Evolutionary conservation across 1,284 basidiomycete species (phyloP).

Genomic region (Sanghuangporus weigelae): DNA sequence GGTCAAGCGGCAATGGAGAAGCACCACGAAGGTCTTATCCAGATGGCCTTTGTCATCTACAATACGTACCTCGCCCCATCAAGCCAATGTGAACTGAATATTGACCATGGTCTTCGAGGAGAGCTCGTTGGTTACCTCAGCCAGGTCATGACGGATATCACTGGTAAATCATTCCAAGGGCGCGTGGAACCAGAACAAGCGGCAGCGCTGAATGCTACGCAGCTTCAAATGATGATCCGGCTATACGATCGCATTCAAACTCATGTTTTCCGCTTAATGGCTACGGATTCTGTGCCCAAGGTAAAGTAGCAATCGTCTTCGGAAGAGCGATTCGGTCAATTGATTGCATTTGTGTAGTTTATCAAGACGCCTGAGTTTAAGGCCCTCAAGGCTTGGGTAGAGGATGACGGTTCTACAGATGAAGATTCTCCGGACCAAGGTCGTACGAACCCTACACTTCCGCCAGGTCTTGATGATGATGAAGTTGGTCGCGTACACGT

Average conservation of each 20-base stretch:
- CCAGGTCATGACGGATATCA: slow-evolving; percentile 73
- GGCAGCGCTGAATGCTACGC: slow-evolving; percentile 81
- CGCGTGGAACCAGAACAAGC: slow-evolving; percentile 77
- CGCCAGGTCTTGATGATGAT: slow-evolving; percentile 54
- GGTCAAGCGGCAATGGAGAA: slow-evolving; percentile 92
- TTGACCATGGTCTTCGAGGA: slow-evolving; percentile 93
- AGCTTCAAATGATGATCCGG: slow-evolving; percentile 89
- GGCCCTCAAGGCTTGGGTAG: slow-evolving; percentile 68
- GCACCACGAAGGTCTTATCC: slow-evolving; percentile 93
- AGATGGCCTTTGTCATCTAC: slow-evolving; percentile 92
- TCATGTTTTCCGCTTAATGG: slow-evolving; percentile 96
- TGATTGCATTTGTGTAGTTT: slow-evolving; percentile 45
- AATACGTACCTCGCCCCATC: slow-evolving; percentile 94
- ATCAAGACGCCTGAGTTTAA: slow-evolving; percentile 79
- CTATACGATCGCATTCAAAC: slow-evolving; percentile 95
- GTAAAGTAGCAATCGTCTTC: slow-evolving; percentile 35
- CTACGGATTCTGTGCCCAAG: slow-evolving; percentile 96
- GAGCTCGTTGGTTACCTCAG: slow-evolving; percentile 92
- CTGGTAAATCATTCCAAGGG: slow-evolving; percentile 73
- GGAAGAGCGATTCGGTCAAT: slow-evolving; percentile 5
- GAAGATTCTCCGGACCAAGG: slow-evolving; percentile 54
- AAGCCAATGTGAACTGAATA: slow-evolving; percentile 94
- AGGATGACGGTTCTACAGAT: slow-evolving; percentile 62
- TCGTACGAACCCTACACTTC: slow-evolving; percentile 46
- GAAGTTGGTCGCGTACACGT: slow-evolving; percentile 78